A percentile compares a stretch with the other conserved stretches of the same genome.
Conservation (phyloP, 768 basidiomycete species). For the Pleurotus giganteus region DNA sequence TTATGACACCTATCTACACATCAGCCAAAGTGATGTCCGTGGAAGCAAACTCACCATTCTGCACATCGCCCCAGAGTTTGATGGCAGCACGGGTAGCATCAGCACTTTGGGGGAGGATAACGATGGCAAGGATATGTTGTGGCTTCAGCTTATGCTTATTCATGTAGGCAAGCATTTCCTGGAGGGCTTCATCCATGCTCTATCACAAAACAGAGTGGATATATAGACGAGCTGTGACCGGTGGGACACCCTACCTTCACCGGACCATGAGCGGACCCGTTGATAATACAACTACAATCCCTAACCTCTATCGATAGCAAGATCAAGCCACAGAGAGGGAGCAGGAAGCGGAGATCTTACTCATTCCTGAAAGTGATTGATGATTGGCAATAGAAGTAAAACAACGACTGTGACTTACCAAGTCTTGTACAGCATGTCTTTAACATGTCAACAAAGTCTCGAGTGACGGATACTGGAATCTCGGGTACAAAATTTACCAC, state of each 20-base stretch:
- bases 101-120: constrained; percentile 50
- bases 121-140: constrained; percentile 32
- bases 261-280: neutral
- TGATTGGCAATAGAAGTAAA: no score
- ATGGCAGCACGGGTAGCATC: constrained; percentile 41
- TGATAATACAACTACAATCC: neutral
- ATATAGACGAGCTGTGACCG: no score
- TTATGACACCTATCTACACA: constrained; percentile 14
- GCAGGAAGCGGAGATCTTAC: constrained; percentile 8
- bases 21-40: neutral
- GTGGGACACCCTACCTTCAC: constrained; percentile 5
- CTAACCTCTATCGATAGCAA: neutral
- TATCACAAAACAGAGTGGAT: neutral
- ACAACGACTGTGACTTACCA: constrained; percentile 14
- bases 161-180: neutral
- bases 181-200: neutral
- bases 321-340: neutral
- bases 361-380: no score
- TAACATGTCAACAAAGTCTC: constrained; percentile 2
- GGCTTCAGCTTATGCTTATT: neutral
- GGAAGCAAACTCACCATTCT: constrained; percentile 18
- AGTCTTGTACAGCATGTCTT: constrained; percentile 7
- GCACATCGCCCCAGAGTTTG: constrained; percentile 57
- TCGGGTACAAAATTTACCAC: constrained; percentile 14
- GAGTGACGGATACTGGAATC: neutral